Base-by-base conservation (phyloP, 768 basidiomycete genomes). In the Amanita phalloides region DNA sequence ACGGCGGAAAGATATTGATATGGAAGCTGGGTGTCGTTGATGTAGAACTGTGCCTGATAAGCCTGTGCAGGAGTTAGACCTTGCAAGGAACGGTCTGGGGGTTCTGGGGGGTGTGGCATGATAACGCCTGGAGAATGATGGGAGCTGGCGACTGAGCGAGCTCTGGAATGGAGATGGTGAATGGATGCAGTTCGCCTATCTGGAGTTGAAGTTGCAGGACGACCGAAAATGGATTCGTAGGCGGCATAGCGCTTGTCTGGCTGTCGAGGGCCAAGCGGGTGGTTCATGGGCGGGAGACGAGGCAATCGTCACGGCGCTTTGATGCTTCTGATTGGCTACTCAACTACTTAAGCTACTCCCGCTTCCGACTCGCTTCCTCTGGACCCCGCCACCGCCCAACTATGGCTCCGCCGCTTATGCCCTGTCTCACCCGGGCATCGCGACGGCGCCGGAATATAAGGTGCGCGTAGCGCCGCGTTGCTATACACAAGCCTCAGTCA, bases 161-260 rank as follows among this genome's bases (percentile, higher is more conserved):
- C 72, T 23, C 76, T 76, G 55, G 69, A 62, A 45, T 73, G 64
- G 32, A 32, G 20, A 66, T 56, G 43, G 69, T 63, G 49, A 60
- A 61, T 36, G 58, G 56, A 21, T 0, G 17, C 17, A 17, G 17
- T 17, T 17, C 17, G 17, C 17, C 17, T 17, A 17, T 17, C 17
- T 17, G 71, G 73, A 9, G 7, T 17, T 17, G 26, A 5, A 1
- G 26, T 1, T 28, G 30, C 74, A 32, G 32, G 32, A 23, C 89
- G 77, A 23, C 88, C 88, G 67, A 92, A 92, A 69, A 92, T 90
- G 61, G 83, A 79, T 66, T 90, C 86, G 71, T 90, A 92, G 43
- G 89, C 89, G 51, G 81, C 78, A 66, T 79, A 71, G 49, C 89
- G 84, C 63, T 89, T 88, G 68, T 88, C 85, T 66, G 68, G 84